Conservation (phyloP, 139 green algal species). For the Coelastrella sp. region DNA sequence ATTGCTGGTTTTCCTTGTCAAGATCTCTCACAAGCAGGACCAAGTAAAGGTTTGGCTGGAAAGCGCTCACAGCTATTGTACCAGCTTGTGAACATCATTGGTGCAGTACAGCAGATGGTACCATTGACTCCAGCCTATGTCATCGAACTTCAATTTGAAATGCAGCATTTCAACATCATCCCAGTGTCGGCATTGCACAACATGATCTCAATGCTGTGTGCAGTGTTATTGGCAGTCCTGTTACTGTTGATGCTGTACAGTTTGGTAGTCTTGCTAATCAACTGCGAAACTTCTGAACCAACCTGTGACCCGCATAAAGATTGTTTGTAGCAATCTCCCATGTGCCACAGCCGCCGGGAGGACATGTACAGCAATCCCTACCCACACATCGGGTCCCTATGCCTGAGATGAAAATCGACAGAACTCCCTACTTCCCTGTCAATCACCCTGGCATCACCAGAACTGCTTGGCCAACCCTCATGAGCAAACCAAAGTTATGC, state of each 20-base stretch:
- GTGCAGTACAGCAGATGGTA: too few relatives aligned
- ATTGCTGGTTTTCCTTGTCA: too few relatives aligned
- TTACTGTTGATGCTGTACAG: background rate
- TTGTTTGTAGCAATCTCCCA: background rate
- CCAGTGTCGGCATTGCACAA: background rate
- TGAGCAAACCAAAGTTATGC: background rate
- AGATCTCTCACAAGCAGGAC: too few relatives aligned
- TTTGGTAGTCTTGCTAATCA: background rate
- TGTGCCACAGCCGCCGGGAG: background rate
- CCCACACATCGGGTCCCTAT: background rate
- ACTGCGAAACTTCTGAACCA: background rate
- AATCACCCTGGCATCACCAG: background rate
- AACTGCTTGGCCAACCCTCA: background rate
- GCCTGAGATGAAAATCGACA: background rate
- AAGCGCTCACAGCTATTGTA: too few relatives aligned
- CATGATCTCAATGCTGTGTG: background rate
- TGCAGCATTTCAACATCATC: conserved; percentile 4
- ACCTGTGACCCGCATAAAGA: background rate
- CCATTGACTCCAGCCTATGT: too few relatives aligned
- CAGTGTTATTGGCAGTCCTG: background rate
- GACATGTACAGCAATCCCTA: background rate
- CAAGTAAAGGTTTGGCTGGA: too few relatives aligned
- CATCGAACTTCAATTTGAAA: too few relatives aligned
- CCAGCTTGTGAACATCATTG: too few relatives aligned
- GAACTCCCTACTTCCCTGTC: background rate